Evolutionary conservation across 768 basidiomycete species (phyloP), one percentile per base, ranked within the genome.

Genomic region (Mrakia frigida): DNA sequence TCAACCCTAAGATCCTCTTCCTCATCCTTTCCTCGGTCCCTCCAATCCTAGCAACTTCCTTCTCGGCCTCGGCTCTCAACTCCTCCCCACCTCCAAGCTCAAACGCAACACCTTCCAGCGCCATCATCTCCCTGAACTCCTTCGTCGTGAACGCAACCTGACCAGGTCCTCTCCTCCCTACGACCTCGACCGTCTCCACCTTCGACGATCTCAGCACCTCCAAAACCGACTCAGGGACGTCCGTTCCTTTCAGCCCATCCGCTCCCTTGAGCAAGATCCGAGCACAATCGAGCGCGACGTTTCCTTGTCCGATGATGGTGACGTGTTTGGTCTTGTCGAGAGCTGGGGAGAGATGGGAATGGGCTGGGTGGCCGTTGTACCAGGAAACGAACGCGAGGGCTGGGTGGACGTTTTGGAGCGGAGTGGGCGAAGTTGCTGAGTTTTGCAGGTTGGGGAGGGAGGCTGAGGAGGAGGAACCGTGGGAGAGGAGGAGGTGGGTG

Each of bases 131-230:
- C 33, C 96, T 86, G 6, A 97, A 86, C 83, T 99, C 96, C 82
- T 98, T 98, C 46, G 90, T 89, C 5, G 94, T 94, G 81, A 94
- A 96, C 0, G 92, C 90, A 2, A 92, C 93, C 81, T 98, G 91
- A 10, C 90, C 87, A 0, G 93, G 93, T 0, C 96, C 95, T 18
- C 96, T 88, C 67, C 96, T 86, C 0, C 89, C 95, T 35, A 97
- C 86, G 68, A 95, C 92, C 21, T 90, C 89, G 59, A 99, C 90
- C 75, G 91, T 90, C 80, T 87, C 85, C 43, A 98, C 88, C 21
- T 84, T 78, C 13, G 90, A 92, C 10, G 84, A 83, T 0, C 84
- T 82, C 16, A 98, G 87, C 16, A 90, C 87, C 0, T 88, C 87
- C 9, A 98, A 85, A 0, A 94, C 93, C 13, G 86, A 82, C 71